A percentile compares a stretch with the other conserved stretches of the same genome.
These are phyloP conservation scores for Parascedosporium putredinis DNA, from an alignment of 2,329 filamentous ascomycete species.

Conservation along the genomic window DNA sequence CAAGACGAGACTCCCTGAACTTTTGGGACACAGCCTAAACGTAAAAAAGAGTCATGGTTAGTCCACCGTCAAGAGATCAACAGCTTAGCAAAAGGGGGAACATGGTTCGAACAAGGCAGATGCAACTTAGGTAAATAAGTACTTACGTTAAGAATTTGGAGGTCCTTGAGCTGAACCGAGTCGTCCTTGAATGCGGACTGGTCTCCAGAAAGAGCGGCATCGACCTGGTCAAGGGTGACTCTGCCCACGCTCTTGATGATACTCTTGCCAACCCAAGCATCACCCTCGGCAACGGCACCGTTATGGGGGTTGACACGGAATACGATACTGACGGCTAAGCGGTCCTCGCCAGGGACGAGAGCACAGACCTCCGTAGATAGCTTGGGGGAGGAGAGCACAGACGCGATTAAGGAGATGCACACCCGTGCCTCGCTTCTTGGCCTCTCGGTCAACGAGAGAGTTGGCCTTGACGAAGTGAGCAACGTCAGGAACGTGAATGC, in stretches of 20 bases:
- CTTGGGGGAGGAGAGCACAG: constrained; percentile 79
- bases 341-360: constrained; percentile 74
- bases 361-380: constrained; percentile 83
- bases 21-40: constrained; percentile 66
- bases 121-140: background rate
- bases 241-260: constrained; percentile 88
- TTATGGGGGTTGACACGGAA: constrained; percentile 80
- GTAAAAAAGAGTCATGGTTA: too few relatives aligned
- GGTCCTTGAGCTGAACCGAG: constrained; percentile 60
- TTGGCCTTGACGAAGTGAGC: constrained; percentile 95
- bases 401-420: constrained; percentile 87
- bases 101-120: background rate
- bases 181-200: constrained; percentile 51
- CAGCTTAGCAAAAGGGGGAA: too few relatives aligned
- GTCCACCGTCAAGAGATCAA: too few relatives aligned
- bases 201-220: constrained; percentile 60
- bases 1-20: constrained; percentile 80
- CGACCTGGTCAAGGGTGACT: constrained; percentile 75
- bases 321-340: constrained; percentile 83
- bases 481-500: constrained; percentile 89
- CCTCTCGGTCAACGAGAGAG: constrained; percentile 90
- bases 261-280: constrained; percentile 88
- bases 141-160: constrained; percentile 66
- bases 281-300: constrained; percentile 68
- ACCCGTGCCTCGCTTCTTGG: constrained; percentile 93